Percentiles rank a stretch among this genome's conserved stretches.
These are phyloP conservation scores for Mitragyna speciosa DNA, from an alignment of 257 asterid species.

Conservation along the genomic window DNA sequence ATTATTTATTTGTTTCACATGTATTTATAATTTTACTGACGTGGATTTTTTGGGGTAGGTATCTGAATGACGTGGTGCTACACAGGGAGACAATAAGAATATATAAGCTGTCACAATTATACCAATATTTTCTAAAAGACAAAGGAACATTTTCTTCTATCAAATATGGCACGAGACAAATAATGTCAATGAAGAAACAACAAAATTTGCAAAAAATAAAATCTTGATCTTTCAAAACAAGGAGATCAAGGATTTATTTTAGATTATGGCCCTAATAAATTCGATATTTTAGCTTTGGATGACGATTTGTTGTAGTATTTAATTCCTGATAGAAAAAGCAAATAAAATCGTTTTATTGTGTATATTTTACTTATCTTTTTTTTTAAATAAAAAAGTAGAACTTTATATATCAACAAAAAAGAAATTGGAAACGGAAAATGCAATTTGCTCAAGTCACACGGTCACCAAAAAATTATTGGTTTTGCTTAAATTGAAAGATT, in stretches of 20 bases:
- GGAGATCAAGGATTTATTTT: no score
- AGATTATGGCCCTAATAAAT: not conserved
- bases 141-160: not conserved
- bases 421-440: no score
- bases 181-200: not conserved
- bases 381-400: no score
- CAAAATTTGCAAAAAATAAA: not conserved
- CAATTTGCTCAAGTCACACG: no score
- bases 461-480: no score
- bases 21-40: not conserved
- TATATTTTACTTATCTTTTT: not conserved
- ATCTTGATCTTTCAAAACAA: not conserved
- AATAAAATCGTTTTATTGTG: no score
- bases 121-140: not conserved
- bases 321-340: not conserved
- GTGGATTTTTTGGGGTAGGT: not conserved
- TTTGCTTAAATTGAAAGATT: no score
- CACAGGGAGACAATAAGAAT: not conserved
- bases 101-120: not conserved
- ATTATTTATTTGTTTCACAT: not conserved
- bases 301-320: not conserved
- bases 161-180: not conserved
- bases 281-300: no score
- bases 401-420: no score
- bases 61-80: not conserved